Evolutionary conservation across 169 alveolate species (phyloP).

Genomic region (Cryptosporidium sp.): DNA sequence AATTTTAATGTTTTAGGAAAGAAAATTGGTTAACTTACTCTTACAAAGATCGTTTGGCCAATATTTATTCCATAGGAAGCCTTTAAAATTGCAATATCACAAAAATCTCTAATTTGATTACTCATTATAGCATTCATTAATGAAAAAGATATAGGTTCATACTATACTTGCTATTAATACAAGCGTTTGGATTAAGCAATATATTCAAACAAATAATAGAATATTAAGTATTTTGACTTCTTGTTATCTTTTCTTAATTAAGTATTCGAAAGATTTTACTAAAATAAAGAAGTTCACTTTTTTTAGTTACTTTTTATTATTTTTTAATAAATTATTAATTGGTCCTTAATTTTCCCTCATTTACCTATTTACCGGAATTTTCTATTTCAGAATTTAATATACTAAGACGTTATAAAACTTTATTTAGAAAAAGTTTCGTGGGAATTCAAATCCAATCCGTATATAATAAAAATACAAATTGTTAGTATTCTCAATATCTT

Average conservation of each 20-base stretch:
- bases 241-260: background rate
- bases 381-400: too few relatives aligned
- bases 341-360: background rate
- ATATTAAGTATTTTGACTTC: background rate
- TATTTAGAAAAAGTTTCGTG: too few relatives aligned
- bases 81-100: constrained; percentile 54
- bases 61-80: constrained; percentile 35
- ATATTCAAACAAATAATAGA: too few relatives aligned
- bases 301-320: background rate
- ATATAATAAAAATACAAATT: too few relatives aligned
- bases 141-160: background rate
- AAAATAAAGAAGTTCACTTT: background rate
- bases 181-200: background rate
- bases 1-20: background rate
- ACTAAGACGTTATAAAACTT: background rate
- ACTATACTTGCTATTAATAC: background rate
- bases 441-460: background rate
- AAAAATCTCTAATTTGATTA: constrained; percentile 45
- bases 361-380: constrained; percentile 12
- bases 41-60: constrained; percentile 53
- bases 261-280: too few relatives aligned
- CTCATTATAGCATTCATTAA: background rate
- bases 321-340: background rate
- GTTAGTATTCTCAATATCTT: background rate
- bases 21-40: constrained; percentile 23